Base-by-base conservation (phyloP, 2,329 filamentous ascomycete genomes). In the Ilyonectria mors-panacis region DNA sequence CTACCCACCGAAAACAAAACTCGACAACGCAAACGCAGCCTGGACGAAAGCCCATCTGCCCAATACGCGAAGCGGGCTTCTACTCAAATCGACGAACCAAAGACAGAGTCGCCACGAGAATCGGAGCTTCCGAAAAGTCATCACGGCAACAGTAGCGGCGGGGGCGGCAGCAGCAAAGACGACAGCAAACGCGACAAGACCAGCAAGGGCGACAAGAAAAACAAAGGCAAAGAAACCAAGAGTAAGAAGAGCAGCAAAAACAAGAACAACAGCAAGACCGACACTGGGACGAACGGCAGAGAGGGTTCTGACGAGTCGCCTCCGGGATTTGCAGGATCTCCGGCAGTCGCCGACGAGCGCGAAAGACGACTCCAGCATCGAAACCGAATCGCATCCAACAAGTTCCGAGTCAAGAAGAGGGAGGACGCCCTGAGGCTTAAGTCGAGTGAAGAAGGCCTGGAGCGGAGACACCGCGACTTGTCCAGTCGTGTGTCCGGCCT, bases 321-420 rank as follows among this genome's bases (percentile, higher is more conserved):
- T 33, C 30, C 8, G 30, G 30, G 30, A 33, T 12, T 33, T 12
- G 8, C 30, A 9, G 30, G 12, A 33, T 33, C 30, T 17, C 50
- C 42, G 0, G 7, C 50, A 17, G 30, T 10, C 2, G 12, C 4
- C 2, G 35, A 59, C 1, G n/a, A 47, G 0, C 10, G 30, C 15
- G 58, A 6, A 10, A 65, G 13, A n/a, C 54, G 26, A 0, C 2
- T 69, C 0, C 73, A 74, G 2, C 68, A 69, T 26, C 62, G 73
- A 19, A 77, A 73, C 21, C 73, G 75, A 9, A 21, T 73, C 8
- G 74, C 75, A 2, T 75, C 76, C 53, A 76, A 72, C 59, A 75
- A 69, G 30, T 76, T 75, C 30, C 71, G 75, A 2, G 12, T 67
- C 26, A 74, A 68, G 54, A 77, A 75, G 50, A 65, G 65, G 1